phyloP scores from a whole-genome alignment of 371 early-diverging fungal species.

The Syncephalastrum racemosum region DNA sequence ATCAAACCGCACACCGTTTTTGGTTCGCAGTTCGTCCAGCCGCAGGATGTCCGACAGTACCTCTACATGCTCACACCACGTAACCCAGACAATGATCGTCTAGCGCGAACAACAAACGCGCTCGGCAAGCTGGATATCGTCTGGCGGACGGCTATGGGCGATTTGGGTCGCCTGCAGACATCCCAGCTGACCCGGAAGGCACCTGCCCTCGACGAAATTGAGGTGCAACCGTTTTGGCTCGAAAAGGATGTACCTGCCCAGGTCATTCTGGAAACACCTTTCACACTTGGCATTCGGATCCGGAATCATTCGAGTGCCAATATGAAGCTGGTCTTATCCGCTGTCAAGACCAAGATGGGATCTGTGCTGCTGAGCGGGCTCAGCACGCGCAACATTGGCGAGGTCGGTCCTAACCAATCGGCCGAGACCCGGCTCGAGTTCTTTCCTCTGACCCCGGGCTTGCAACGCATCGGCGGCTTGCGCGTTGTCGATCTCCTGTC shows the following conservation, averaged over 20 bases:
- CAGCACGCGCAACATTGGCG: conserved; percentile 64
- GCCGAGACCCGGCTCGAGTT: conserved; percentile 74
- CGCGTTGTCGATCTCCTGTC: conserved; percentile 62
- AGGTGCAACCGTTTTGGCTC: conserved; percentile 63
- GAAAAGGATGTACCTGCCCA: conserved; percentile 19
- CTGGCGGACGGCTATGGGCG: conserved; percentile 89
- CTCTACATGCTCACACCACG: conserved; percentile 81
- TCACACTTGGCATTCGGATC: conserved; percentile 59
- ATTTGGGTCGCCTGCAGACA: conserved; percentile 91
- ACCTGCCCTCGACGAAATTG: conserved; percentile 73
- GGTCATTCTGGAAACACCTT: conserved; percentile 64
- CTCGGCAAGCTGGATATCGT: conserved; percentile 93
- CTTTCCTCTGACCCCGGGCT: conserved; percentile 81
- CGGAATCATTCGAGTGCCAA: conserved; percentile 58
- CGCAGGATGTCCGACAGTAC: conserved; percentile 88
- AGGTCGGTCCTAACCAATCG: conserved; percentile 57
- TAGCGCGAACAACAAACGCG: conserved; percentile 74
- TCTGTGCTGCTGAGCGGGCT: conserved; percentile 79
- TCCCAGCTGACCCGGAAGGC: conserved; percentile 87
- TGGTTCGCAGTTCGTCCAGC: conserved; percentile 60
- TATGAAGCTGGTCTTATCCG: conserved; percentile 66
- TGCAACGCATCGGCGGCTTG: conserved; percentile 84
- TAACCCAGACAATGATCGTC: conserved; percentile 49
- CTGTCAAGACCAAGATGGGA: conserved; percentile 79
- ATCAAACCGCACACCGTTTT: conserved; percentile 45